Evolutionary conservation across 331 rosid species (phyloP).

Genomic region (Saraca asoca): DNA sequence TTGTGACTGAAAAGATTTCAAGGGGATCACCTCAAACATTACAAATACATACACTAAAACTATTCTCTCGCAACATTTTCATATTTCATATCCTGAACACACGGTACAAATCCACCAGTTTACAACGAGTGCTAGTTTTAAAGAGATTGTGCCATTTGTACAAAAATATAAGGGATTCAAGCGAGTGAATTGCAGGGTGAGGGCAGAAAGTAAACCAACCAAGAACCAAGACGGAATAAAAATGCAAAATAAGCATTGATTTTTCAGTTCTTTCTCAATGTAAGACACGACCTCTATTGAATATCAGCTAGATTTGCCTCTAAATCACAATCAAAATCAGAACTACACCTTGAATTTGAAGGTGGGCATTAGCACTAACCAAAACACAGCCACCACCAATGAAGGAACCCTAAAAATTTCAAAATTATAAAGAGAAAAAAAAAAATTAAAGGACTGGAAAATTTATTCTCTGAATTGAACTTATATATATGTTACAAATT

Average conservation of each 20-base stretch:
- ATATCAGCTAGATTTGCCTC: constrained; percentile 42
- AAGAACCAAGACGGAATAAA: constrained; percentile 17
- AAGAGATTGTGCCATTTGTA: too few relatives aligned
- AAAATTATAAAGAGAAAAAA: constrained; percentile 24
- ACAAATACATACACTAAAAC: too few relatives aligned
- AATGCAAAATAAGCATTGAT: constrained; percentile 35
- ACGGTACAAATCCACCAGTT: too few relatives aligned
- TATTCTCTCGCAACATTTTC: too few relatives aligned
- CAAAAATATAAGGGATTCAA: too few relatives aligned
- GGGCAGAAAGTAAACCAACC: neutral
- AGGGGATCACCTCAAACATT: too few relatives aligned
- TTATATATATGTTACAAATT: constrained; percentile 59
- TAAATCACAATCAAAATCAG: constrained; percentile 44
- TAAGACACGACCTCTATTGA: constrained; percentile 33
- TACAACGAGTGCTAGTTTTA: too few relatives aligned
- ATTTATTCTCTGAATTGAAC: constrained; percentile 63
- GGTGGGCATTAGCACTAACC: constrained; percentile 58
- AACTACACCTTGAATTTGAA: constrained; percentile 51
- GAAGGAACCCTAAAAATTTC: constrained; percentile 42
- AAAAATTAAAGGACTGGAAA: constrained; percentile 24
- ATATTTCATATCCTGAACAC: too few relatives aligned
- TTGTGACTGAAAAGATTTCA: too few relatives aligned
- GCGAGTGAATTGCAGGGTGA: too few relatives aligned
- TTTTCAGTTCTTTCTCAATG: constrained; percentile 31
- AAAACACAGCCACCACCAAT: constrained; percentile 59